phyloP scores from a whole-genome alignment of 139 green algal genomes.

The Picochlorum sp. region DNA sequence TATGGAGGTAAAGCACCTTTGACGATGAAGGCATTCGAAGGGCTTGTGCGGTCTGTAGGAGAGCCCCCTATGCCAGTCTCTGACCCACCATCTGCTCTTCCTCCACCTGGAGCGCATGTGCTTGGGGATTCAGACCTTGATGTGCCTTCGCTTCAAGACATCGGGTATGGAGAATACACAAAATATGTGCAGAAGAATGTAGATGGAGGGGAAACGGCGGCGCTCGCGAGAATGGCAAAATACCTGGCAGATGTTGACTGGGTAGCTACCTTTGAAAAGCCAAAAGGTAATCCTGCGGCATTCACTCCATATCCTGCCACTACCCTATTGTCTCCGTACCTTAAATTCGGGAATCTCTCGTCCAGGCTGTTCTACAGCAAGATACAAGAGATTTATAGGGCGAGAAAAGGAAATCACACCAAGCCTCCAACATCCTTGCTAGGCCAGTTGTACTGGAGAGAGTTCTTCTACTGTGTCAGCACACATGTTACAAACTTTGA shows the following conservation, averaged over 20 bases:
- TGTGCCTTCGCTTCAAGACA: slow-evolving; percentile 54
- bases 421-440: slow-evolving; percentile 73
- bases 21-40: slow-evolving; percentile 62
- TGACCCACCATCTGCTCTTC: slow-evolving; percentile 40
- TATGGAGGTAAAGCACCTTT: slow-evolving; percentile 49
- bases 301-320: slow-evolving; percentile 63
- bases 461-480: slow-evolving; percentile 50
- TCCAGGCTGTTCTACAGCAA: slow-evolving; percentile 36
- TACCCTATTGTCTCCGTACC: slow-evolving; percentile 80
- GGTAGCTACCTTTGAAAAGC: slow-evolving; percentile 81
- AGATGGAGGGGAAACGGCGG: slow-evolving; percentile 66
- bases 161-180: slow-evolving; percentile 35
- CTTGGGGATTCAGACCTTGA: slow-evolving; percentile 1
- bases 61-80: slow-evolving; percentile 27
- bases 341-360: slow-evolving; percentile 69
- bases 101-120: slow-evolving; percentile 14
- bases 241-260: slow-evolving; percentile 46
- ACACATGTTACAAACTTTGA: slow-evolving; percentile 69
- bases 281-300: slow-evolving; percentile 68
- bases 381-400: slow-evolving; percentile 24
- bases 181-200: neutral
- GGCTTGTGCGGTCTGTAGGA: slow-evolving; percentile 50
- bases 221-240: slow-evolving; percentile 46
- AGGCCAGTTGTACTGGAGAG: slow-evolving; percentile 76
- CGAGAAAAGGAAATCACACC: slow-evolving; percentile 46